Base-by-base conservation (phyloP, 345 rosid species). In the Theobroma cacao region DNA sequence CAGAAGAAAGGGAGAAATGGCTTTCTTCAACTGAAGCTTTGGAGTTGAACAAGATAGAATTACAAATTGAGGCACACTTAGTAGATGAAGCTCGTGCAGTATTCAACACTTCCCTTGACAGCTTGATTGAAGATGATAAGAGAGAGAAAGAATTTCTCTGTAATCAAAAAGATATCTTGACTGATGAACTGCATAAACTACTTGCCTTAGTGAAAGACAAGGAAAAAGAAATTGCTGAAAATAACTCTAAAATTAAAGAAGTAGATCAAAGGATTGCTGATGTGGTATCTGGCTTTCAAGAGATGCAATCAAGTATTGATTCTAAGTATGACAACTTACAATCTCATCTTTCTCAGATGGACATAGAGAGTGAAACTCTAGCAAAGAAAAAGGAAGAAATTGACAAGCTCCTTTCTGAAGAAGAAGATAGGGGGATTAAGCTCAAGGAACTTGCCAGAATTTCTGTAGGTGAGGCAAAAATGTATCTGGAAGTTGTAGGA, bases 171-270 rank as follows among this genome's bases (percentile, higher is more conserved):
- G 88, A 89, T 31, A 74, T 75, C 36, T 88, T 94, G 53, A 68
- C 81, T 0, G 75, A 81, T 43, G 91, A 94, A 82, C 88, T 94
- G 81, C 84, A 86, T 73, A 79, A 86, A 72, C 85, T 94, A 41
- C 91, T 94, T 79, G 91, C 89, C 77, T 62, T 92, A 66, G 94
- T 92, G 58, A 89, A 80, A 84, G 86, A 85, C 63, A 94, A 91
- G 82, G 93, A 92, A 79, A 85, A 81, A 72, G 92, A 89, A 90
- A 89, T 92, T 48, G 86, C 87, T 0, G 90, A 89, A 77, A 91
- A 92, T 70, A 87, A 91, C 69, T 67, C 82, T 50, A 87, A 87
- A 53, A 87, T 92, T 71, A 80, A 81, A 86, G 84, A 65, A 20
- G 88, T 92, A 48, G 93, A 91, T 66, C 81, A 87, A 79, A 86